Conservation (phyloP, 768 basidiomycete genomes). For the Termitomyces sp. region DNA sequence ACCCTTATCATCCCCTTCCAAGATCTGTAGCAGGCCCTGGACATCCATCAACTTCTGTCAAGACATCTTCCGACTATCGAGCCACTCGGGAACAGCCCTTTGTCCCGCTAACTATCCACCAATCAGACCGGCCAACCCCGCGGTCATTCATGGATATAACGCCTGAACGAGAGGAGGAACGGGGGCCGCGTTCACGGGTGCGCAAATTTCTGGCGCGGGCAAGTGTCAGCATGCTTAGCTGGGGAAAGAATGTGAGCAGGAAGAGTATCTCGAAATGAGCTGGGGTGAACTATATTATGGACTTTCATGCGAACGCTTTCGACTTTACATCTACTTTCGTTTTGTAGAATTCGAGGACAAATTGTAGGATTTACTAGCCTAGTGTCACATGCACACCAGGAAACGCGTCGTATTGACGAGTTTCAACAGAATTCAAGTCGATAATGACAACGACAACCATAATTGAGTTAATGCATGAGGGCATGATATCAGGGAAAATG, state of each 20-base stretch:
- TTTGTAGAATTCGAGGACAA: slow-evolving; percentile 5
- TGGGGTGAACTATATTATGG: not conserved
- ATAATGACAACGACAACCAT: too few relatives aligned
- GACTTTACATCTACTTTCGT: slow-evolving; percentile 1
- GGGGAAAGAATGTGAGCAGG: slow-evolving; percentile 13
- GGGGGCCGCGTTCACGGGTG: slow-evolving; percentile 1
- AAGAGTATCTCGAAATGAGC: slow-evolving; percentile 3
- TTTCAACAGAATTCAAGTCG: not conserved
- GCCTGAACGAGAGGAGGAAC: slow-evolving; percentile 17
- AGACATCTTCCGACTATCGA: slow-evolving; percentile 11
- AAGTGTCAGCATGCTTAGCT: slow-evolving; percentile 12
- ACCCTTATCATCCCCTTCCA: slow-evolving; percentile 1
- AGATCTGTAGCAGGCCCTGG: not conserved
- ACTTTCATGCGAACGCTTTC: not conserved
- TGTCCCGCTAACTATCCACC: not conserved
- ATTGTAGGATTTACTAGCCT: not conserved
- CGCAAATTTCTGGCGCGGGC: slow-evolving; percentile 15
- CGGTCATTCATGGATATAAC: slow-evolving; percentile 35
- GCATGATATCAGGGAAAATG: not conserved
- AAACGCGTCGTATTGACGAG: not conserved
- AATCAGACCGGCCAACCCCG: slow-evolving; percentile 5
- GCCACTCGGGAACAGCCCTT: slow-evolving; percentile 2
- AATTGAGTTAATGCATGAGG: not conserved
- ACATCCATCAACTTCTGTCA: not conserved
- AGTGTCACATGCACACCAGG: not conserved